Evolutionary conservation across 1,284 basidiomycete species (phyloP).

Genomic region (Boletus smithii): DNA sequence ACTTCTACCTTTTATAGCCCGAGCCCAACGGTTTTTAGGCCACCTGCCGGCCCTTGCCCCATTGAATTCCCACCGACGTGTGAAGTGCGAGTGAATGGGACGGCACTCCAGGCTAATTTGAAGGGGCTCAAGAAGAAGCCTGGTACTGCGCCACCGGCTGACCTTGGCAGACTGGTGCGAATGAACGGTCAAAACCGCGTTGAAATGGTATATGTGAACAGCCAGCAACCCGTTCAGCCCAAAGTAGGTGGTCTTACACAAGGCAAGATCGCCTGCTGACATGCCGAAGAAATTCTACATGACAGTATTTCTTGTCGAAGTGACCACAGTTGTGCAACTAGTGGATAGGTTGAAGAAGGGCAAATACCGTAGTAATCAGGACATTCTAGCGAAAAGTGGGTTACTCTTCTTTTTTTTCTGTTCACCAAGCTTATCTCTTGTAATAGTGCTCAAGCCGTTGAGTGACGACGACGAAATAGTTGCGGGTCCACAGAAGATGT

Average conservation of each 20-base stretch:
- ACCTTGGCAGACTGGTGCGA: constrained; percentile 65
- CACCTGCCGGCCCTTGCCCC: constrained; percentile 53
- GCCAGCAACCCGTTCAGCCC: constrained; percentile 68
- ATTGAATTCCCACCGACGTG: constrained; percentile 92
- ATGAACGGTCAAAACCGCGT: constrained; percentile 59
- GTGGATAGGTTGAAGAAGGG: constrained; percentile 66
- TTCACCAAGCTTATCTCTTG: constrained; percentile 6
- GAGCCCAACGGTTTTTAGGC: constrained; percentile 49
- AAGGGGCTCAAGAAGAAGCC: constrained; percentile 95
- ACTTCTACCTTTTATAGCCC: constrained; percentile 78
- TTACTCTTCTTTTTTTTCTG: constrained; percentile 1
- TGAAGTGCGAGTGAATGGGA: constrained; percentile 83
- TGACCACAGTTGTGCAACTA: constrained; percentile 61
- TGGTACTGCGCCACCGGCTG: constrained; percentile 91
- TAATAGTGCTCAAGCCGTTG: constrained; percentile 57
- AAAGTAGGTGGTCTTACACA: constrained; percentile 47
- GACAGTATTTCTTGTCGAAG: constrained; percentile 78
- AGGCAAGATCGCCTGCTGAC: constrained; percentile 9
- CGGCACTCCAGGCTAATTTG: constrained; percentile 69
- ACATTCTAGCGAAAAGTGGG: constrained; percentile 67
- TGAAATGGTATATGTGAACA: constrained; percentile 90
- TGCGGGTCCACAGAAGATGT: constrained; percentile 83
- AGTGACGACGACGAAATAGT: constrained; percentile 85
- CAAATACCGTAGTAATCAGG: constrained; percentile 62
- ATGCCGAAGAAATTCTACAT: constrained; percentile 85